Conservation (phyloP, 2,329 filamentous ascomycete species). For the Arthrinium puccinioides region DNA sequence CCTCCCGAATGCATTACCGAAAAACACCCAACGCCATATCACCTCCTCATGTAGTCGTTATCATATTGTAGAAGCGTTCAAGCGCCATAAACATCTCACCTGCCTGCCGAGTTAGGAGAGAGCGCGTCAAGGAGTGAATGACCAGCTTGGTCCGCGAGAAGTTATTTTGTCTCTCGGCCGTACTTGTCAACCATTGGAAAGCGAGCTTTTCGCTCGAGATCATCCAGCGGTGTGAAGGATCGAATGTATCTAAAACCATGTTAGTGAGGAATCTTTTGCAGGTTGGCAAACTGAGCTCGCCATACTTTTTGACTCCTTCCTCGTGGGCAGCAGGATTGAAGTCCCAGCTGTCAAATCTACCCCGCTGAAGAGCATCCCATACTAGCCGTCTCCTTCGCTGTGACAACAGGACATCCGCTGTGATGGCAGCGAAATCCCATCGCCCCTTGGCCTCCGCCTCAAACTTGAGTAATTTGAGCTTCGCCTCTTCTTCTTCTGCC, state of each 20-base stretch:
- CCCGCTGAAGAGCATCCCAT: conserved; percentile 72
- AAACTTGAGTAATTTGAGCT: conserved; percentile 55
- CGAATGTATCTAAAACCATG: conserved; percentile 61
- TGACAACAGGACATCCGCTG: conserved; percentile 62
- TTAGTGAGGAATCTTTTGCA: too few species aligned
- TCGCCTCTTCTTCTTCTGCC: conserved; percentile 36
- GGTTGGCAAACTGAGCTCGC: conserved; percentile 6
- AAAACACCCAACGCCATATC: too few species aligned
- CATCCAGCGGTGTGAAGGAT: conserved; percentile 72
- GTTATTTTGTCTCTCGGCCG: conserved; percentile 38
- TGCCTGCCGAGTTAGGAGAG: too few species aligned
- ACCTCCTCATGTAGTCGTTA: too few species aligned
- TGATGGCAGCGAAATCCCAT: conserved; percentile 79
- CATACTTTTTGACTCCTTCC: conserved; percentile 59
- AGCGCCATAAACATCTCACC: too few species aligned
- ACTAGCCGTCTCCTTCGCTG: conserved; percentile 75
- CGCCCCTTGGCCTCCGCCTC: conserved; percentile 63
- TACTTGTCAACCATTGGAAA: conserved; percentile 58
- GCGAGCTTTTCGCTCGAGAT: conserved; percentile 68
- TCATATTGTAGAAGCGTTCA: too few species aligned
- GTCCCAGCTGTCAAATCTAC: conserved; percentile 77
- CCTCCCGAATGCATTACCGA: too few species aligned
- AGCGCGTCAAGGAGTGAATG: too few species aligned
- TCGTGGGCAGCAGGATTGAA: conserved; percentile 58
- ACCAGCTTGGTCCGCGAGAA: conserved; percentile 35